Evolutionary conservation across 768 basidiomycete genomes (phyloP).

Genomic region (Suillus clintonianus): DNA sequence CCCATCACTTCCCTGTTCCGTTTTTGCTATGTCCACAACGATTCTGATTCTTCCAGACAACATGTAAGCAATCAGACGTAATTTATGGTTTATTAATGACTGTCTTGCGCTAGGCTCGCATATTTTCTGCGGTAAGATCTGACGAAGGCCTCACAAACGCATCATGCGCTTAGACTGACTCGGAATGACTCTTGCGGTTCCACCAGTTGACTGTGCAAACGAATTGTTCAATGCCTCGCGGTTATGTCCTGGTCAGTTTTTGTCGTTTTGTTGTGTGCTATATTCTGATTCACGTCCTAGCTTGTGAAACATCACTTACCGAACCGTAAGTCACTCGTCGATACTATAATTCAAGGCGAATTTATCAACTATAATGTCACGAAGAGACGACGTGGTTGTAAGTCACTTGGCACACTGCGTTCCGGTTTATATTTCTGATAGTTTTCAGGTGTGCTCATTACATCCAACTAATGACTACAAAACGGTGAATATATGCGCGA

Average conservation of each 20-base stretch:
- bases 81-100: background rate
- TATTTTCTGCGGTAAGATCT: slow-evolving; percentile 72
- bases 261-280: background rate
- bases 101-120: slow-evolving; percentile 62
- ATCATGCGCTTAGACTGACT: too few relatives aligned
- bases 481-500: slow-evolving; percentile 58
- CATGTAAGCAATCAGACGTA: slow-evolving; percentile 41
- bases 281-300: slow-evolving; percentile 36
- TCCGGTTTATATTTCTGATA: slow-evolving; percentile 5
- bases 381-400: slow-evolving; percentile 66
- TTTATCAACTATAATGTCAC: background rate
- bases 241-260: slow-evolving; percentile 70
- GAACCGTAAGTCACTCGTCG: slow-evolving; percentile 62
- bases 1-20: slow-evolving; percentile 14
- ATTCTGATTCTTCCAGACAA: slow-evolving; percentile 42
- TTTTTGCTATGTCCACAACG: slow-evolving; percentile 15
- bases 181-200: slow-evolving; percentile 2
- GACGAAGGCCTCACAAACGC: background rate
- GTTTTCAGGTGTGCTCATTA: slow-evolving; percentile 68
- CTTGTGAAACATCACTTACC: slow-evolving; percentile 77
- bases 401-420: slow-evolving; percentile 11
- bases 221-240: slow-evolving; percentile 77
- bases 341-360: slow-evolving; percentile 5
- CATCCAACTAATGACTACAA: slow-evolving; percentile 91
- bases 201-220: slow-evolving; percentile 79